Evolutionary conservation across 2,329 filamentous ascomycete species (phyloP).

Genomic region (Aspergillus unguis): DNA sequence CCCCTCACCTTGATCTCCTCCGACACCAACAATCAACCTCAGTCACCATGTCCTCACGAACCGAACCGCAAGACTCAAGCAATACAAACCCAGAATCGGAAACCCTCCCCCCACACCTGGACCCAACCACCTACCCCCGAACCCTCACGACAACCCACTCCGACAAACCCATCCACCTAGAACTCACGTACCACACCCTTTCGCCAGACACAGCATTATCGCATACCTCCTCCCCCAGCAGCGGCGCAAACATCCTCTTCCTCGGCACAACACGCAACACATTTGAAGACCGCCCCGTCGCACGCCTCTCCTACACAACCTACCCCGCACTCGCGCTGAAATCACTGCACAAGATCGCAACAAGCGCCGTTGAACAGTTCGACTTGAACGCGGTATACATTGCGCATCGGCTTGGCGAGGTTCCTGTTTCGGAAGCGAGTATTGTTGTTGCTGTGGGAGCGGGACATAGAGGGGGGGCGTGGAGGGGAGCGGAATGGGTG

Average conservation of each 20-base stretch:
- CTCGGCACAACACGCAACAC: constrained; percentile 46
- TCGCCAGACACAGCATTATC: constrained; percentile 30
- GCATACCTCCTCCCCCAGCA: constrained; percentile 39
- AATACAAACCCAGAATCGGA: not conserved
- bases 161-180: constrained; percentile 38
- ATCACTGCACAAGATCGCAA: constrained; percentile 38
- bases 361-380: constrained; percentile 54
- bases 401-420: constrained; percentile 77
- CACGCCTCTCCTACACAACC: constrained; percentile 44
- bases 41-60: constrained; percentile 1
- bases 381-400: constrained; percentile 71
- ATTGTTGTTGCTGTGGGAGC: constrained; percentile 84
- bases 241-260: constrained; percentile 47
- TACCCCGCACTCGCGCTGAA: constrained; percentile 44
- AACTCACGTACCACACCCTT: constrained; percentile 35
- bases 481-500: constrained; percentile 83
- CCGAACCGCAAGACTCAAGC: not conserved
- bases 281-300: constrained; percentile 40
- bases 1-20: not conserved
- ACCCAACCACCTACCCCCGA: constrained; percentile 42
- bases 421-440: constrained; percentile 89
- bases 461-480: constrained; percentile 78
- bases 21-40: not conserved
- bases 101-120: constrained; percentile 30
- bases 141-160: constrained; percentile 25